Evolutionary conservation across 148 eudicot genomes (phyloP), one percentile per base, ranked within the genome.

Genomic region (Camellia japonica): DNA sequence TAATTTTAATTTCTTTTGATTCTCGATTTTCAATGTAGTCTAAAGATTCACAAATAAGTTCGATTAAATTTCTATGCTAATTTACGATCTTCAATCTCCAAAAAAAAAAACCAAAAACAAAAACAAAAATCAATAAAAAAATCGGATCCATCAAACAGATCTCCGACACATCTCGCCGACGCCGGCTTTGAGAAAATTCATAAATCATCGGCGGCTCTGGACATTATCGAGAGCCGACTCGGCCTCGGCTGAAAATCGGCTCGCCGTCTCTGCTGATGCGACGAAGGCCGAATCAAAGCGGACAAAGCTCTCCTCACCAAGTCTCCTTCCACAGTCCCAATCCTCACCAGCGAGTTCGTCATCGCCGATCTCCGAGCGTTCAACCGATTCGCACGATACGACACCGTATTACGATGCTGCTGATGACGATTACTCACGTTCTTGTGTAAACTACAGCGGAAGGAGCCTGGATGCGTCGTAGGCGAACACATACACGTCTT

Each of bases 291-390:
- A n/a, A 89, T 84, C 82, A 89, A 30, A 78, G 90, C 55, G 14
- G 91, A 80, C 9, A 89, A 65, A 3, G 91, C 91, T 62, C 91
- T 75, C 52, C 78, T 89, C 79, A 85, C 91, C 87, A 80, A 85
- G 63, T 87, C 92, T 0, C 92, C 92, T 78, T 89, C 92, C 0
- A 89, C 90, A 1, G 88, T 85, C 4, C 92, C 92, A 63, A 87
- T 89, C 71, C 90, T 84, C 74, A 87, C 92, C 2, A 89, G 80
- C 79, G 92, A 89, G 71, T 89, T 87, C 66, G 83, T 84, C 91
- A 89, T 89, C 71, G 91, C 90, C 2, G 90, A 89, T 80, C 91
- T 71, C 56, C 90, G 68, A 82, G 86, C 83, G 6, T 89, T 82
- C 76, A 89, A 38, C 80, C 87, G 68, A 15, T 85, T 75, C 70